Base-by-base conservation (phyloP, 2,329 filamentous ascomycete species). In the Colletotrichum zoysiae region DNA sequence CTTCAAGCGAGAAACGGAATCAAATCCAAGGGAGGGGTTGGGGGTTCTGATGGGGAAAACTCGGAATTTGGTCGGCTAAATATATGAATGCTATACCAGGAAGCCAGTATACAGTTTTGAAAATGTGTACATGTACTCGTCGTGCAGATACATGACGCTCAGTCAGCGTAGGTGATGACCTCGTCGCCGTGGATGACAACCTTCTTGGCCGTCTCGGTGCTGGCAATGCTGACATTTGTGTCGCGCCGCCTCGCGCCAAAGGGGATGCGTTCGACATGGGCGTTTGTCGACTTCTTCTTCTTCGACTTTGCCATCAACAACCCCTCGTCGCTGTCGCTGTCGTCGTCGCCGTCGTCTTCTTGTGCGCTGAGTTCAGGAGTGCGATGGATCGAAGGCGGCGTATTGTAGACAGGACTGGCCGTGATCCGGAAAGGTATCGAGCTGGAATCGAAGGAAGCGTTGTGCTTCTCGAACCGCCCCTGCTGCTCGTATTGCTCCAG, bases 151-250 rank as follows among this genome's bases (percentile, higher is more conserved):
- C 53, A 56, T 2, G 20, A 38, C 33, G 33, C 16, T 71, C 57
- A 73, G 33, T 73, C 70, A 6, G 26, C 40, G 18, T 40, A 66
- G 5, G 51, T 46, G 8, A 16, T 70, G 35, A 66, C 67, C 2
- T 73, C 70, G 30, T 73, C 70, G 55, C 67, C 67, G 20, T 72
- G 70, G 5, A 73, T 67, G 7, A 61, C 35, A 6, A 73, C 57
- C 40, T 89, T 90, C 81, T 90, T 91, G 50, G 89, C 89, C 55
- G 89, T 91, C 75, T 91, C 89, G 1, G 88, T 90, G 77, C 89
- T 91, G 42, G 86, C 87, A 38, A 88, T 86, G 74, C 88, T 90
- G 1, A 86, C 87, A 75, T 90, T 89, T 0, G 89, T 91, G 74
- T 89, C 87, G 42, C 89, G 85, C 68, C 89, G 83, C 71, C 81